Percentiles rank a stretch among this genome's conserved stretches.
phyloP scores from a whole-genome alignment of 78 protist genomes.

The Creolimax fragrantissima region DNA sequence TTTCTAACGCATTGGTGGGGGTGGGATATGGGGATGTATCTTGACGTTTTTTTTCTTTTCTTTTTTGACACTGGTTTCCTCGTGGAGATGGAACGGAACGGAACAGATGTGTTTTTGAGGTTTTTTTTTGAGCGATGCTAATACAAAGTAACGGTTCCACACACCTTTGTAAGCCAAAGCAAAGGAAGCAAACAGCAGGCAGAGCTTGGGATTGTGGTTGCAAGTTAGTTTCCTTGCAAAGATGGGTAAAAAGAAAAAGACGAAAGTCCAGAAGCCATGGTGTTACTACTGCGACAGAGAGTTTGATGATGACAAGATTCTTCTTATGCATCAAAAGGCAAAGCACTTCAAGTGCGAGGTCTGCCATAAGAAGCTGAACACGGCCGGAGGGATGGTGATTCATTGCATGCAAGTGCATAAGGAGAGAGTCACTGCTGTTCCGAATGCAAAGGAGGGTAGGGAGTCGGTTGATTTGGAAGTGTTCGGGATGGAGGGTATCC shows the following conservation, averaged over 20 bases:
- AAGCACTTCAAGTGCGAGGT: conserved; percentile 69
- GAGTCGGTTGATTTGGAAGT: conserved; percentile 51
- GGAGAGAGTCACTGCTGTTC: conserved; percentile 46
- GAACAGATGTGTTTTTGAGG: no score
- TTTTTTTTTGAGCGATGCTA: no score
- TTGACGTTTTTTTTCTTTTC: no score
- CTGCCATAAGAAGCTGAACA: conserved; percentile 52
- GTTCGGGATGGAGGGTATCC: conserved; percentile 79
- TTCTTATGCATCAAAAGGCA: conserved; percentile 75
- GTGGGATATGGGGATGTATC: no score
- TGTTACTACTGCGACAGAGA: conserved; percentile 74
- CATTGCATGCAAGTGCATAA: conserved; percentile 73
- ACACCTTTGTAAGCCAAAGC: no score
- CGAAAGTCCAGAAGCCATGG: background rate
- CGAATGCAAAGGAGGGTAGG: conserved; percentile 65
- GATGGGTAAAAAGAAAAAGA: conserved; percentile 37
- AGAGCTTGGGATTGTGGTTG: no score
- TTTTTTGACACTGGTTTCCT: no score
- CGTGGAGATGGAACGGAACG: no score
- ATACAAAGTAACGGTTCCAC: no score
- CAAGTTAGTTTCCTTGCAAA: no score
- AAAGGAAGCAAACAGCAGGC: no score
- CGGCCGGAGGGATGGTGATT: conserved; percentile 61
- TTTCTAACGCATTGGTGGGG: no score
- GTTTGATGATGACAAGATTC: conserved; percentile 68